A percentile compares a stretch with the other conserved stretches of the same genome.
These are phyloP conservation scores for Pharnaceum exiguum DNA, from an alignment of 148 eudicot genomes.

Conservation along the genomic window DNA sequence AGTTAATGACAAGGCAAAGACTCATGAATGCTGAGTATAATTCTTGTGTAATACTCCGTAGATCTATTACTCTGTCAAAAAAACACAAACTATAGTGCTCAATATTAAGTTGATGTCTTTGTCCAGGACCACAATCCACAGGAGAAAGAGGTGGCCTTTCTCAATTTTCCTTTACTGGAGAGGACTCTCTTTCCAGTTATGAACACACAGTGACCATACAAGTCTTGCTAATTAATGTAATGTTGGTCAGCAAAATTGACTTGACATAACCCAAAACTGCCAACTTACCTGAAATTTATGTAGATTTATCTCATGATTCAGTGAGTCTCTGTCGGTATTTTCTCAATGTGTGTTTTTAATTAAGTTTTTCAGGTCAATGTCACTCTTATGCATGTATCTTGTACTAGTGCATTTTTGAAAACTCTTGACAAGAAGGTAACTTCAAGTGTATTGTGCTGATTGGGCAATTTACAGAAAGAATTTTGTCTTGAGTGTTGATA, in stretches of 20 bases:
- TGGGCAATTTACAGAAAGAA: no score
- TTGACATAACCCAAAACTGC: conserved; percentile 8
- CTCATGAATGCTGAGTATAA: no score
- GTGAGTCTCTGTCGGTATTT: neutral
- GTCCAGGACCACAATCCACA: conserved; percentile 12
- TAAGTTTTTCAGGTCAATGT: neutral
- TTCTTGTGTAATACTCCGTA: no score
- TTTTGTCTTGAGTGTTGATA: no score
- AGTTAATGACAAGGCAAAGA: no score
- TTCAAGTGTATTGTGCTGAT: no score
- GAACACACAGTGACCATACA: no score
- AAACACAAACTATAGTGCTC: neutral
- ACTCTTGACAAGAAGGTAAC: no score
- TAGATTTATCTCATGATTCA: neutral
- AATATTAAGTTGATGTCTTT: no score
- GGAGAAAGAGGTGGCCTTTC: neutral
- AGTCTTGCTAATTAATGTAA: no score
- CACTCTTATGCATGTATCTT: neutral
- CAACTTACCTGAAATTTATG: conserved; percentile 3
- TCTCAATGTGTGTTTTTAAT: neutral
- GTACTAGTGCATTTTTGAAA: no score
- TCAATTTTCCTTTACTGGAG: neutral
- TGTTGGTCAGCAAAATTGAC: neutral
- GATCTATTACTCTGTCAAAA: no score
- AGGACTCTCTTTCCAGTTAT: neutral